Percentiles rank a stretch among this genome's conserved stretches.
Conservation (phyloP, 2,329 filamentous ascomycete genomes). For the Lomentospora prolificans region DNA sequence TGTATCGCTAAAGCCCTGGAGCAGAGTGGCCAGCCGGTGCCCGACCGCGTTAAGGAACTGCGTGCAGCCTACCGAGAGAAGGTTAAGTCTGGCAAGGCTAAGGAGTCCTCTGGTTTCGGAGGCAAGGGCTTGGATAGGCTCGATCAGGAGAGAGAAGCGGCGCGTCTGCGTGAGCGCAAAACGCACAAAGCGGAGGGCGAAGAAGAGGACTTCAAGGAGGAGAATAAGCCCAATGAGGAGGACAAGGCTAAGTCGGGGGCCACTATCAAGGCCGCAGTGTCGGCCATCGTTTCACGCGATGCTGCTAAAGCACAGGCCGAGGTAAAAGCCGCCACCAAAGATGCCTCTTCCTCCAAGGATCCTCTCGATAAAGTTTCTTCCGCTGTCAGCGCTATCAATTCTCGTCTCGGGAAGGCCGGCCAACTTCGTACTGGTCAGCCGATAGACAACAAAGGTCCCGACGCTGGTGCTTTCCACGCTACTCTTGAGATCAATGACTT, state of each 20-base stretch:
- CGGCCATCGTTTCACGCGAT: conserved; percentile 45
- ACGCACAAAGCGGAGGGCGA: conserved; percentile 82
- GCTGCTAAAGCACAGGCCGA: conserved; percentile 32
- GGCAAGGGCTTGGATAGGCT: conserved; percentile 89
- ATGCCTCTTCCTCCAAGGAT: conserved; percentile 41
- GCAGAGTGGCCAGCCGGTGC: conserved; percentile 78
- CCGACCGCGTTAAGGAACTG: conserved; percentile 57
- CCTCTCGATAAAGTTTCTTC: conserved; percentile 78
- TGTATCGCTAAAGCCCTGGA: conserved; percentile 88
- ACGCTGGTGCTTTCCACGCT: conserved; percentile 92
- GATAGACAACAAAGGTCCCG: conserved; percentile 96
- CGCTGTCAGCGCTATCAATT: conserved; percentile 87
- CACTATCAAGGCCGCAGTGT: conserved; percentile 52
- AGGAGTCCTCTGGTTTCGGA: conserved; percentile 82
- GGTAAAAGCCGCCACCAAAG: conserved; percentile 14
- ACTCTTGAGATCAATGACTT: conserved; percentile 99
- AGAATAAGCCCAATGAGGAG: conserved; percentile 59
- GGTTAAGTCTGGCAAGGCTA: conserved; percentile 85
- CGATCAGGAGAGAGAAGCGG: conserved; percentile 82
- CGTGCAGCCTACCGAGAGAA: conserved; percentile 72
- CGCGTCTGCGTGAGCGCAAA: conserved; percentile 76
- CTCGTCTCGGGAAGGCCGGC: conserved; percentile 78
- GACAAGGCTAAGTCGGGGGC: conserved; percentile 62
- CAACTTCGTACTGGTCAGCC: conserved; percentile 86
- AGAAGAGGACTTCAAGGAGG: conserved; percentile 73